A percentile compares a stretch with the other conserved stretches of the same genome.
Conservation (phyloP, 495 filamentous ascomycete species). For the Penicillium paxilli region DNA sequence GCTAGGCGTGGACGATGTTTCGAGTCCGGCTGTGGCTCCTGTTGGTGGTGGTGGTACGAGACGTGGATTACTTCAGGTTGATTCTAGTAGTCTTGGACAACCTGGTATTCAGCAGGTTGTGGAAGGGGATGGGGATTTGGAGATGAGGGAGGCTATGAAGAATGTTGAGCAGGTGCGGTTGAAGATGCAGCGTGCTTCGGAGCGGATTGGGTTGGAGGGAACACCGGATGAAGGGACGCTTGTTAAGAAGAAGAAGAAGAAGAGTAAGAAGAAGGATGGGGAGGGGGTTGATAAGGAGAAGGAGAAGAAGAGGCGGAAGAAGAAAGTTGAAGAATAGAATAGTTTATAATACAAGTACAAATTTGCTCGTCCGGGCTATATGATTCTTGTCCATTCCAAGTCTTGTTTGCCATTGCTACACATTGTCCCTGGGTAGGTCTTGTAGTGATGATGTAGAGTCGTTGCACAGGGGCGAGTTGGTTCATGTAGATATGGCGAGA, state of each 20-base stretch:
- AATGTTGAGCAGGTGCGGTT: conserved; percentile 81
- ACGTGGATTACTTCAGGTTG: conserved; percentile 72
- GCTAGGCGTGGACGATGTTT: conserved; percentile 30
- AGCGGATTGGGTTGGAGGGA: conserved; percentile 73
- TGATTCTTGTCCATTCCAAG: background rate
- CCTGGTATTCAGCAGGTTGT: conserved; percentile 56
- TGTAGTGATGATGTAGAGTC: too few species aligned
- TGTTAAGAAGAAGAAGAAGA: conserved; percentile 80
- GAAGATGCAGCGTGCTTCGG: conserved; percentile 89
- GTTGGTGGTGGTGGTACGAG: conserved; percentile 38
- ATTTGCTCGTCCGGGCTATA: too few species aligned
- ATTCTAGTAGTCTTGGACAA: conserved; percentile 73
- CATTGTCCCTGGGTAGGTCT: too few species aligned
- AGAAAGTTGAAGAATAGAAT: conserved; percentile 3
- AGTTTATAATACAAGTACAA: background rate
- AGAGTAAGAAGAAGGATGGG: conserved; percentile 31
- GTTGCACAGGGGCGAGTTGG: too few species aligned
- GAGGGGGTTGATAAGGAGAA: background rate
- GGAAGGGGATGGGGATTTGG: conserved; percentile 61
- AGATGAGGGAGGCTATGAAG: conserved; percentile 81
- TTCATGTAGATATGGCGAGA: too few species aligned
- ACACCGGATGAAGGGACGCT: conserved; percentile 69
- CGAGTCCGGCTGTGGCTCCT: conserved; percentile 18
- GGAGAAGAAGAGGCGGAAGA: conserved; percentile 19
- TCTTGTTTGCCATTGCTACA: too few species aligned